Base-by-base conservation (phyloP, 805 yeast species). In the Starmerella geochares region DNA sequence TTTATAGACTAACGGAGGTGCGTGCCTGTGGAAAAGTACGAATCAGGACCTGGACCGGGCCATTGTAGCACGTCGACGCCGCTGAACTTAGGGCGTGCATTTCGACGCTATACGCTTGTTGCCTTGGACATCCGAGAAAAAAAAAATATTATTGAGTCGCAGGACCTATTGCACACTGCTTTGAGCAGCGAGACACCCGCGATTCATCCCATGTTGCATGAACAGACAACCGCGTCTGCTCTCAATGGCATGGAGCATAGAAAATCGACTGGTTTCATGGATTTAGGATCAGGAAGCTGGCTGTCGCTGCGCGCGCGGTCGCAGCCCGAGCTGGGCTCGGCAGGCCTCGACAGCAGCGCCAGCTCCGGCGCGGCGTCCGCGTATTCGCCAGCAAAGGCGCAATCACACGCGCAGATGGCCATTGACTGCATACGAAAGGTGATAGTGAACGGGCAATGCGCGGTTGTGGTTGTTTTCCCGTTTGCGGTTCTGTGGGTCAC, bases 401-500 rank as follows among this genome's bases (percentile, higher is more conserved):
- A 40, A 19, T 32, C 33, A 4, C 33, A 40, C 14, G 46, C 46
- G 29, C 42, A 38, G 14, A 38, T 27, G 20, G 36, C 50, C n/a
- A 37, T 39, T 17, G 46, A 55, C 35, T 35, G 51, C 28, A 51
- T 43, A 1, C 46, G 47, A 3, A 47, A 47, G 25, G 52, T 55
- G 3, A 40, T 56, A 2, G 25, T 31, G 17, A 46, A 32, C 14
- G 54, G 40, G 23, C 60, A 57, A 20, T 50, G 46, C 20, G 55
- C 54, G n/a, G 39, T 57, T 11, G 48, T 57, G 21, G 50, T 51
- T 6, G 37, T 51, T 19, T 49, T 47, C 16, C 55, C 59, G 28
- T 41, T 51, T 37, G 36, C 49, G 6, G 49, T 57, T 13, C 48
- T 47, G 33, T 54, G 59, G 60, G 54, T 57, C 10, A 56, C 53